Percentiles rank a stretch among this genome's conserved stretches.
Conservation (phyloP, 306 rosid genomes). For the Quercus ilex region DNA sequence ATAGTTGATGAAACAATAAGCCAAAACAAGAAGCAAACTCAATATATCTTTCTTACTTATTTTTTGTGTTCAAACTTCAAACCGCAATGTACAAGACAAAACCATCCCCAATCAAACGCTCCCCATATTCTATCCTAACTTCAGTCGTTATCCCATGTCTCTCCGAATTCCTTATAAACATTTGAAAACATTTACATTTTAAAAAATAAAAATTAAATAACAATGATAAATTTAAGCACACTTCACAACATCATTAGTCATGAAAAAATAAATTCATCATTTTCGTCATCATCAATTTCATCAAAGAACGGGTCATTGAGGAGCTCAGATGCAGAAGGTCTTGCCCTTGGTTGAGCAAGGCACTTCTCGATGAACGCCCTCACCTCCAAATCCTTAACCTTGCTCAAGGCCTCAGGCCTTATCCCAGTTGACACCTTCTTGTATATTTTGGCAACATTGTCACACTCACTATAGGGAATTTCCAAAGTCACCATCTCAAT, state of each 20-base stretch:
- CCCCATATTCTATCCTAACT: conserved; percentile 13
- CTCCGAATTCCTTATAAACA: conserved; percentile 16
- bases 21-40: not conserved
- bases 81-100: conserved; percentile 29
- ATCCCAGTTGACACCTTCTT: conserved; percentile 72
- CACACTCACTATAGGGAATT: conserved; percentile 85
- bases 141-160: not conserved
- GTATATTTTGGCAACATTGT: conserved; percentile 77
- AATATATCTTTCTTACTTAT: not conserved
- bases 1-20: not conserved
- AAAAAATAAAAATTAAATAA: not conserved
- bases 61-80: not conserved
- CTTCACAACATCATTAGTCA: conserved; percentile 1
- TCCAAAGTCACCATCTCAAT: conserved; percentile 85
- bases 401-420: conserved; percentile 62
- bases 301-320: conserved; percentile 71
- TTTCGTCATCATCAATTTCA: conserved; percentile 44
- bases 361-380: conserved; percentile 74
- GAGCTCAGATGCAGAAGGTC: conserved; percentile 80
- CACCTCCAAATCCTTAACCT: conserved; percentile 58
- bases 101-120: conserved; percentile 22
- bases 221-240: conserved; percentile 3
- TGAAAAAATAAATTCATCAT: conserved; percentile 10
- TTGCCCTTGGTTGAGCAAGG: conserved; percentile 60
- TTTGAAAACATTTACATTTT: not conserved